These are phyloP conservation scores for Talaromyces trachyspermus DNA, from an alignment of 495 filamentous ascomycete genomes.

Conservation along the genomic window DNA sequence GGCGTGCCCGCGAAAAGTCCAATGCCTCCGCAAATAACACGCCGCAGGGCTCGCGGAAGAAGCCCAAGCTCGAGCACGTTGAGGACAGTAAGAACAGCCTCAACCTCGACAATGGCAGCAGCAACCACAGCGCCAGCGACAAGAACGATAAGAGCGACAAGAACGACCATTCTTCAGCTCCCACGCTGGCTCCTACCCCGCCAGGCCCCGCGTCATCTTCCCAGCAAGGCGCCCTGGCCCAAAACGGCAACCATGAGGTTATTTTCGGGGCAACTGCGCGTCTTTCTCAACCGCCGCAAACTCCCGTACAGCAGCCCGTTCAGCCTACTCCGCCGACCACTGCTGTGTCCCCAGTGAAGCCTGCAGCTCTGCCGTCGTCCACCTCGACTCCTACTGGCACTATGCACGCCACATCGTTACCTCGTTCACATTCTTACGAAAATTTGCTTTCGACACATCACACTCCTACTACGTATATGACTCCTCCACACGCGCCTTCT, in stretches of 20 bases:
- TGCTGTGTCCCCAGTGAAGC: conserved; percentile 16
- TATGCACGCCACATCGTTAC: conserved; percentile 4
- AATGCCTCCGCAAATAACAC: conserved; percentile 19
- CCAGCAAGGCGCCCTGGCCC: conserved; percentile 8
- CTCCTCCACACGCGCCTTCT: conserved; percentile 23
- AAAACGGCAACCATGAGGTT: conserved; percentile 5
- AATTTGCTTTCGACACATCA: neutral
- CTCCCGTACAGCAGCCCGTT: conserved; percentile 18
- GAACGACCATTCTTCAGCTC: conserved; percentile 9
- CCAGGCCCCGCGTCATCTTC: conserved; percentile 13
- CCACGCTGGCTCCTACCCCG: conserved; percentile 14
- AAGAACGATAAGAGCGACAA: conserved; percentile 7
- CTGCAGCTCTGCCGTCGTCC: conserved; percentile 17
- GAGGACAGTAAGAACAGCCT: conserved; percentile 12
- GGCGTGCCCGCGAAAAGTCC: conserved; percentile 35
- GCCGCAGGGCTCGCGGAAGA: conserved; percentile 33
- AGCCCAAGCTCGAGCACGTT: conserved; percentile 37
- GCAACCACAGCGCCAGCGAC: neutral
- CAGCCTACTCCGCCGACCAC: conserved; percentile 11
- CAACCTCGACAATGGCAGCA: conserved; percentile 11
- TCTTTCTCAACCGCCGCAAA: conserved; percentile 8
- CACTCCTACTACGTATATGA: conserved; percentile 11
- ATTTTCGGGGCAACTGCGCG: conserved; percentile 4
- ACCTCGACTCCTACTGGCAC: conserved; percentile 13
- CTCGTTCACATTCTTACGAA: conserved; percentile 7